Evolutionary conservation across 2,329 filamentous ascomycete genomes (phyloP), one percentile per base, ranked within the genome.

Genomic region (Thelonectria discophora): DNA sequence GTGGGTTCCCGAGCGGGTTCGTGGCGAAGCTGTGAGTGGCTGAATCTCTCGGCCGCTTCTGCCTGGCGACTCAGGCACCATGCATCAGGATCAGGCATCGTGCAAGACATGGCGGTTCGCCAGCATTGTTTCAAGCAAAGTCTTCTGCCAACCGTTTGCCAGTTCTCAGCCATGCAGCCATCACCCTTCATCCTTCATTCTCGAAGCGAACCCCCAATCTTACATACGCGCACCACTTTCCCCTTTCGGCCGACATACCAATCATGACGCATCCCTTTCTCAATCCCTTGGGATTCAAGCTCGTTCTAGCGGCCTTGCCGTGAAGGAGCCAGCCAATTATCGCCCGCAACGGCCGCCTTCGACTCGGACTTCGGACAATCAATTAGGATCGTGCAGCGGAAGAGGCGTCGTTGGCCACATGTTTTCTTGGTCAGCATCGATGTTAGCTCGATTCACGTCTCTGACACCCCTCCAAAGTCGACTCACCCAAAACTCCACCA

Each of bases 351-450:
- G 18, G 10, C 21, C 21, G 21, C 27, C 46, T 8, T 15, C 21
- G 18, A 30, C 12, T 56, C 54, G 54, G 45, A 49, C 54, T 56
- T 56, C 37, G 54, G 54, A 34, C 27, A 45, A 56, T 56, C 47
- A 10, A 5, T 49, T 42, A 47, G 24, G 27, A 27, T 17, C 24
- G n/a, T 42, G 54, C 54, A 50, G 55, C 55, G 55, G 55, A 37
- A 50, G 55, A 57, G 54, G 54, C 54, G 54, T 43, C 46, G 46
- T 32, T 48, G 12, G 24, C 18, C 24, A n/a, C 21, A 20, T 48
- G 37, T 54, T 21, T 30, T 46, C 27, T 32, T 32, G 51, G 52
- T 55, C 40, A 45, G 55, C 47, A 45, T 30, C 37, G 27, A 30
- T 43, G 43, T 40, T 45, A 56, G 10, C 17, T 18, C 24, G n/a